phyloP scores from a whole-genome alignment of 305 asterid species.

The Fraxinus platypoda region DNA sequence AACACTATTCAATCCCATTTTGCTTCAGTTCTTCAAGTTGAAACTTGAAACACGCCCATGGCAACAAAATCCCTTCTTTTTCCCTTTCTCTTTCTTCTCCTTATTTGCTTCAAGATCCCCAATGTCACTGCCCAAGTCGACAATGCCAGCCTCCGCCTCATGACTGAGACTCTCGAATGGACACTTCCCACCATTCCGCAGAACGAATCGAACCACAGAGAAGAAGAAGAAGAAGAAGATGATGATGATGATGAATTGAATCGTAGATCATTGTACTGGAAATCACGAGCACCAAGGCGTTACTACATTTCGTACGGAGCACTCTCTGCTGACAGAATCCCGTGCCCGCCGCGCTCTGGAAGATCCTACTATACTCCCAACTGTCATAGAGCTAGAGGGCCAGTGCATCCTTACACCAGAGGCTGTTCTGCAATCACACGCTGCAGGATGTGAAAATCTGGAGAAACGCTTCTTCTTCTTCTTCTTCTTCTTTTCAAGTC shows the following conservation, averaged over 20 bases:
- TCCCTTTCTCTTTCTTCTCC: conserved; percentile 14
- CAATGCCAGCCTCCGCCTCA: conserved; percentile 1
- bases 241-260: conserved; percentile 15
- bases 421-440: conserved; percentile 77
- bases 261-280: conserved; percentile 63
- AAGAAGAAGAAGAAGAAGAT: conserved; percentile 22
- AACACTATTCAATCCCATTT: neutral
- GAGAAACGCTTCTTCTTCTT: neutral
- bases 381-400: conserved; percentile 54
- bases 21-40: too few relatives aligned
- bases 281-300: conserved; percentile 19
- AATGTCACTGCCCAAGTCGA: conserved; percentile 18
- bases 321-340: conserved; percentile 63
- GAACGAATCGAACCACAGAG: conserved; percentile 10
- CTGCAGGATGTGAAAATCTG: conserved; percentile 37
- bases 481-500: neutral
- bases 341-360: conserved; percentile 80
- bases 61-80: conserved; percentile 24
- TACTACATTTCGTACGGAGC: conserved; percentile 74
- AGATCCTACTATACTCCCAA: conserved; percentile 69
- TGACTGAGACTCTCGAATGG: conserved; percentile 34
- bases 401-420: conserved; percentile 63
- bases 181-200: conserved; percentile 18
- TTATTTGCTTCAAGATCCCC: conserved; percentile 5
- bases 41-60: conserved; percentile 18